Percentiles rank a stretch among this genome's conserved stretches.
These are phyloP conservation scores for Westerdykella sp. DNA, from an alignment of 2,329 filamentous ascomycete species.

Conservation along the genomic window DNA sequence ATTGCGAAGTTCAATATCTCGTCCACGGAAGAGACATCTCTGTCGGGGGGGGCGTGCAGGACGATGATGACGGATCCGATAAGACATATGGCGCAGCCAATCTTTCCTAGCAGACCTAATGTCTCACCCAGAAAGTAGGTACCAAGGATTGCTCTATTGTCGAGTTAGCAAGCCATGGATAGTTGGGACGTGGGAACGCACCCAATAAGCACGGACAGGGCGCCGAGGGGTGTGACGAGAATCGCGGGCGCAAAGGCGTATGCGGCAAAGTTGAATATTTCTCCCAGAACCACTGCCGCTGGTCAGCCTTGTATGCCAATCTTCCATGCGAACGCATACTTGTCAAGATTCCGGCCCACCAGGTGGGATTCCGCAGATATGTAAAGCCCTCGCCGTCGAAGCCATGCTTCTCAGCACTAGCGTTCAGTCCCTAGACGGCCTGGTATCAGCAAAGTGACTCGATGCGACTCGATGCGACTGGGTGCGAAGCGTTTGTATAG, in stretches of 20 bases:
- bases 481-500: constrained; percentile 1
- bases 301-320: constrained; percentile 9
- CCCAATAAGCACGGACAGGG: constrained; percentile 88
- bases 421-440: constrained; percentile 66
- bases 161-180: constrained; percentile 9
- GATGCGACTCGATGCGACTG: constrained; percentile 1
- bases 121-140: constrained; percentile 91
- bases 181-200: constrained; percentile 30
- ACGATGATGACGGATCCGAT: constrained; percentile 97
- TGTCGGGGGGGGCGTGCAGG: constrained; percentile 89
- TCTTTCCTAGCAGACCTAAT: constrained; percentile 81
- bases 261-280: constrained; percentile 94
- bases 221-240: constrained; percentile 88
- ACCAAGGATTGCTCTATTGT: constrained; percentile 69
- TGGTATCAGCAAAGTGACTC: constrained; percentile 9
- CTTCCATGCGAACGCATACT: constrained; percentile 50
- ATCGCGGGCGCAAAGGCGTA: constrained; percentile 99
- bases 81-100: constrained; percentile 92
- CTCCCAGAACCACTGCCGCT: constrained; percentile 73
- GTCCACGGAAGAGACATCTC: constrained; percentile 85
- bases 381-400: constrained; percentile 96
- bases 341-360: constrained; percentile 92
- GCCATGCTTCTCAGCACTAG: constrained; percentile 83
- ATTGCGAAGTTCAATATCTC: constrained; percentile 87
- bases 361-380: constrained; percentile 89